Conservation (phyloP, 1,139 yeast genomes). For the Ogataea hybrid region DNA sequence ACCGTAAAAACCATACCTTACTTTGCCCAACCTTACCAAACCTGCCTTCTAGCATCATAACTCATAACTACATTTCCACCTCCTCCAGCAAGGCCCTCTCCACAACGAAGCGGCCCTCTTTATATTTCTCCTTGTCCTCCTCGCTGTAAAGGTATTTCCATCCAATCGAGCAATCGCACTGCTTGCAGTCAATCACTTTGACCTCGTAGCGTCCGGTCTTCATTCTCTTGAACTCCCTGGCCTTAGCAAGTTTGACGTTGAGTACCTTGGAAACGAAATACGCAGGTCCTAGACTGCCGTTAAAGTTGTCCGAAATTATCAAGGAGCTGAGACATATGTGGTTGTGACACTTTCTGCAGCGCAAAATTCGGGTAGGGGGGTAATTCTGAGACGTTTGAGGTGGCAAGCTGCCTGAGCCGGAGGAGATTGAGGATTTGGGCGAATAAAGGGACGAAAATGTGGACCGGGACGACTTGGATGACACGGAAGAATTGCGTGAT, state of each 20-base stretch:
- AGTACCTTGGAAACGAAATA: conserved; percentile 49
- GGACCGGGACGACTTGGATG: background rate
- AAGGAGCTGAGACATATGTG: conserved; percentile 49
- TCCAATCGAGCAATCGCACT: conserved; percentile 62
- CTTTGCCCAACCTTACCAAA: background rate
- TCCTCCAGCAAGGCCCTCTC: conserved; percentile 41
- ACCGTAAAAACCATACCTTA: conserved; percentile 2
- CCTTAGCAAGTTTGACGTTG: conserved; percentile 37
- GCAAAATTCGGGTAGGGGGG: conserved; percentile 32
- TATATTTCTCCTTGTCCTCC: conserved; percentile 57
- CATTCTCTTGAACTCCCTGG: conserved; percentile 45
- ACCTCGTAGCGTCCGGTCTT: conserved; percentile 70
- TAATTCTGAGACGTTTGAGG: conserved; percentile 1
- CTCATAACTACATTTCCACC: conserved; percentile 15
- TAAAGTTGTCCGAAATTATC: conserved; percentile 49
- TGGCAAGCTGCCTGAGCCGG: conserved; percentile 7
- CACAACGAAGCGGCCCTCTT: conserved; percentile 76
- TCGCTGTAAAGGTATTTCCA: conserved; percentile 75
- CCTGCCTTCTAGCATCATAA: background rate
- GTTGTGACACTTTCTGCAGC: conserved; percentile 51
- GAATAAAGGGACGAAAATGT: conserved; percentile 5
- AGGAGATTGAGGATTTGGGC: conserved; percentile 13
- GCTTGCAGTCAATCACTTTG: conserved; percentile 62
- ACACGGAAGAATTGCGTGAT: background rate
- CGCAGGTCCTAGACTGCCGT: conserved; percentile 53